Conservation (phyloP, 768 basidiomycete species). For the Kwoniella sp. region DNA sequence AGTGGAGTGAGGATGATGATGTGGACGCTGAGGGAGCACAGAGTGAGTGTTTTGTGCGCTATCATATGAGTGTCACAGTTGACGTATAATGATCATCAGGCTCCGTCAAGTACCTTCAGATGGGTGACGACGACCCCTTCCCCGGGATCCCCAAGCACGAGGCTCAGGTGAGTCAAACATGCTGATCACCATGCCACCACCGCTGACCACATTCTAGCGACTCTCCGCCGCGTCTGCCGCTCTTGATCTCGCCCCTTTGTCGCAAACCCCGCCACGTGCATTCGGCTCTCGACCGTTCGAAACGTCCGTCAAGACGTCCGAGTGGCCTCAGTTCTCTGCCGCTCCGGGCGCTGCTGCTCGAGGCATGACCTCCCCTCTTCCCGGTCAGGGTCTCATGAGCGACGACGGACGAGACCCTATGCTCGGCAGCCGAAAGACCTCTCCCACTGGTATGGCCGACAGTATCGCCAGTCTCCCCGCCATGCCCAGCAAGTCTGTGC, state of each 20-base stretch:
- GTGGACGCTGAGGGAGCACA: slow-evolving; percentile 45
- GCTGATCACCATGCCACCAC: not conserved
- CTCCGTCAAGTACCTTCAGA: slow-evolving; percentile 56
- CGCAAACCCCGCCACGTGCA: slow-evolving; percentile 66
- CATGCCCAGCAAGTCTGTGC: slow-evolving; percentile 49
- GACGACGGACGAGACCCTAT: slow-evolving; percentile 19
- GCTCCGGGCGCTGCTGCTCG: slow-evolving; percentile 11
- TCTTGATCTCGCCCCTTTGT: slow-evolving; percentile 82
- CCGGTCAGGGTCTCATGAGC: slow-evolving; percentile 17
- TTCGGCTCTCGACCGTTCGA: slow-evolving; percentile 60
- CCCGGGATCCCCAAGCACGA: slow-evolving; percentile 56
- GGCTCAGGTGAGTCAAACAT: slow-evolving; percentile 20
- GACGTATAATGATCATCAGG: slow-evolving; percentile 9
- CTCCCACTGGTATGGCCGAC: slow-evolving; percentile 43
- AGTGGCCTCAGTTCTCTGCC: slow-evolving; percentile 83
- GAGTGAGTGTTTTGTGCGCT: slow-evolving; percentile 19
- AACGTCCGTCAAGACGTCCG: slow-evolving; percentile 58
- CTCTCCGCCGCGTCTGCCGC: slow-evolving; percentile 86
- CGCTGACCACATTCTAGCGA: slow-evolving; percentile 50
- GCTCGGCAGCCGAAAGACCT: slow-evolving; percentile 25
- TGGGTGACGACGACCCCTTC: slow-evolving; percentile 73
- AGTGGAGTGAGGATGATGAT: slow-evolving; percentile 42
- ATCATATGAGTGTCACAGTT: not conserved
- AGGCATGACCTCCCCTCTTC: slow-evolving; percentile 30
- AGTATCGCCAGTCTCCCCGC: slow-evolving; percentile 47